Conservation (phyloP, 2,329 filamentous ascomycete genomes). For the Basipetospora chlamydospora region DNA sequence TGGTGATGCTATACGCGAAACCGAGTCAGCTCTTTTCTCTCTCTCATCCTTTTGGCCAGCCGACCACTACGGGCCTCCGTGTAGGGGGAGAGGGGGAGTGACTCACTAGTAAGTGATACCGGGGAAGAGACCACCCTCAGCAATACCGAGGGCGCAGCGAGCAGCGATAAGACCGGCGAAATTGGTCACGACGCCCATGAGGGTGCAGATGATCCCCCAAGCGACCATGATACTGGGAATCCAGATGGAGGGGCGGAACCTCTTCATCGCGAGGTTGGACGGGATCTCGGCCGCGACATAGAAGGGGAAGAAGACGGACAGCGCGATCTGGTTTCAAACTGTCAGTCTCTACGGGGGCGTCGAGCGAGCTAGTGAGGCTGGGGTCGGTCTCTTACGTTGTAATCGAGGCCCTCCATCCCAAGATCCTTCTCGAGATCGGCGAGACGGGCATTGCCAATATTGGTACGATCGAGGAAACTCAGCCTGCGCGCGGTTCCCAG, state of each 20-base stretch:
- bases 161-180: slow-evolving; percentile 3
- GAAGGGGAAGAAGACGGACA: slow-evolving; percentile 55
- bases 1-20: slow-evolving; percentile 25
- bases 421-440: slow-evolving; percentile 19
- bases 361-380: neutral
- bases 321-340: slow-evolving; percentile 18
- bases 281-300: slow-evolving; percentile 68
- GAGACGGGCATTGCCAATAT: slow-evolving; percentile 22
- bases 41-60: too few relatives aligned
- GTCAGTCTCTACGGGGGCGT: neutral
- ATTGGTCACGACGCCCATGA: slow-evolving; percentile 35
- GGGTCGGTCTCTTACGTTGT: slow-evolving; percentile 21
- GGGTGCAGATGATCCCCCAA: slow-evolving; percentile 32
- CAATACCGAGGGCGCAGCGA: slow-evolving; percentile 5
- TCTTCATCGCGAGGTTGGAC: slow-evolving; percentile 42
- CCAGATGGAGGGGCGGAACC: slow-evolving; percentile 34
- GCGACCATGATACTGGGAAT: slow-evolving; percentile 37
- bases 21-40: too few relatives aligned
- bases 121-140: slow-evolving; percentile 9
- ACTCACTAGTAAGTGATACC: slow-evolving; percentile 23
- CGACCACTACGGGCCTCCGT: neutral
- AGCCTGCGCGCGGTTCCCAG: too few relatives aligned
- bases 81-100: neutral
- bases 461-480: slow-evolving; percentile 18
- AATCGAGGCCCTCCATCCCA: slow-evolving; percentile 40